Evolutionary conservation across 768 basidiomycete genomes (phyloP).

Genomic region (Tephrocybe sp.): DNA sequence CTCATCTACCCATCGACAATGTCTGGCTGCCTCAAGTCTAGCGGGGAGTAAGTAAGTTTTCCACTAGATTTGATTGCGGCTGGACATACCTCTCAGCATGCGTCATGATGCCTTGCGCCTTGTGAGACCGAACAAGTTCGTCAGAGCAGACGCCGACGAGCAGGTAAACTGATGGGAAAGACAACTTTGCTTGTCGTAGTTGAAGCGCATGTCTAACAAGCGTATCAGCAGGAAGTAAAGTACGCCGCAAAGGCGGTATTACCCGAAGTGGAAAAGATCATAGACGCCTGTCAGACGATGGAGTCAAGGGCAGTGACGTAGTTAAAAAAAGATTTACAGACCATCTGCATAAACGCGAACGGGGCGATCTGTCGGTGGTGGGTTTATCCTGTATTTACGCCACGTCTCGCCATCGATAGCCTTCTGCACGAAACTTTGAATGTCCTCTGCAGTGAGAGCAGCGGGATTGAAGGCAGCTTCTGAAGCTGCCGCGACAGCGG

Average conservation of each 20-base stretch:
- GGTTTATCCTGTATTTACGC: conserved; percentile 79
- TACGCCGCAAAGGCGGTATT: conserved; percentile 22
- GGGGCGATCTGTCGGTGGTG: conserved; percentile 78
- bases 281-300: conserved; percentile 71
- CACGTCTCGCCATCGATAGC: conserved; percentile 72
- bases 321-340: conserved; percentile 31
- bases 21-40: conserved; percentile 87
- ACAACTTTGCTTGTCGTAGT: conserved; percentile 93
- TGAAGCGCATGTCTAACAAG: conserved; percentile 85
- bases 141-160: conserved; percentile 94
- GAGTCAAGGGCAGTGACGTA: conserved; percentile 29
- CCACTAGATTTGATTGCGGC: not conserved
- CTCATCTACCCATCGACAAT: conserved; percentile 97
- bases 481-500: conserved; percentile 38
- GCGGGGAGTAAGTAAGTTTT: not conserved
- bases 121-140: conserved; percentile 75
- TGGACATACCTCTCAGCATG: conserved; percentile 57
- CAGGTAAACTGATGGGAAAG: conserved; percentile 88
- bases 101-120: conserved; percentile 84
- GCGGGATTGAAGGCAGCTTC: conserved; percentile 59
- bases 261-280: conserved; percentile 97
- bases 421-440: conserved; percentile 71
- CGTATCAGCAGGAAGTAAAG: conserved; percentile 2
- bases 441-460: conserved; percentile 70
- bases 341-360: conserved; percentile 95